phyloP scores from a whole-genome alignment of 2,329 filamentous ascomycete genomes.

The Fonsecaea pugnacius region DNA sequence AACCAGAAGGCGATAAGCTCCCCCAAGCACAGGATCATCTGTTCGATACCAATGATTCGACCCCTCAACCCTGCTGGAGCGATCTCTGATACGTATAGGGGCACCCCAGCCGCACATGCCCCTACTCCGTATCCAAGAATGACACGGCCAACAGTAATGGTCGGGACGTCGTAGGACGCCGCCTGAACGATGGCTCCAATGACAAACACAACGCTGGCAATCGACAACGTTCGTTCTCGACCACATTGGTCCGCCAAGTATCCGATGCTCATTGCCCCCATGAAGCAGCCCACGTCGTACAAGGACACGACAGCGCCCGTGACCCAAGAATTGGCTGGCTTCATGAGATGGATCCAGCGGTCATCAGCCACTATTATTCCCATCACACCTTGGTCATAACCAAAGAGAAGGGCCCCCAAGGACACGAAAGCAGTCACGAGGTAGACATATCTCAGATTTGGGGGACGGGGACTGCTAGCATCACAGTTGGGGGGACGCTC shows the following conservation, averaged over 20 bases:
- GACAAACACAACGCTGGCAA: slow-evolving; percentile 17
- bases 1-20: slow-evolving; percentile 47
- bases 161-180: slow-evolving; percentile 45
- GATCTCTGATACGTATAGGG: slow-evolving; percentile 53
- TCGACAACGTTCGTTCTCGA: slow-evolving; percentile 17
- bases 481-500: not conserved
- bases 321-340: slow-evolving; percentile 34
- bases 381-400: slow-evolving; percentile 43
- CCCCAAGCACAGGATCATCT: slow-evolving; percentile 53
- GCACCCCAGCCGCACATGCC: slow-evolving; percentile 53
- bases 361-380: slow-evolving; percentile 41
- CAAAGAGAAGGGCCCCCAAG: slow-evolving; percentile 38
- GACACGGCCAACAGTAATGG: slow-evolving; percentile 56
- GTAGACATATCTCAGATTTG: slow-evolving; percentile 20
- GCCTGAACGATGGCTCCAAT: slow-evolving; percentile 39
- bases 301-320: slow-evolving; percentile 46
- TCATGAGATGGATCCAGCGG: slow-evolving; percentile 39
- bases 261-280: slow-evolving; percentile 18
- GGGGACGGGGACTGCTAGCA: slow-evolving; percentile 1
- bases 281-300: slow-evolving; percentile 45
- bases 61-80: slow-evolving; percentile 47
- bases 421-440: slow-evolving; percentile 22
- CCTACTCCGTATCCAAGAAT: slow-evolving; percentile 57
- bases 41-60: slow-evolving; percentile 47
- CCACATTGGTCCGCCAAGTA: slow-evolving; percentile 18